Evolutionary conservation across 805 yeast species (phyloP), one percentile per base, ranked within the genome.

Genomic region (Ogataea polymorpha): DNA sequence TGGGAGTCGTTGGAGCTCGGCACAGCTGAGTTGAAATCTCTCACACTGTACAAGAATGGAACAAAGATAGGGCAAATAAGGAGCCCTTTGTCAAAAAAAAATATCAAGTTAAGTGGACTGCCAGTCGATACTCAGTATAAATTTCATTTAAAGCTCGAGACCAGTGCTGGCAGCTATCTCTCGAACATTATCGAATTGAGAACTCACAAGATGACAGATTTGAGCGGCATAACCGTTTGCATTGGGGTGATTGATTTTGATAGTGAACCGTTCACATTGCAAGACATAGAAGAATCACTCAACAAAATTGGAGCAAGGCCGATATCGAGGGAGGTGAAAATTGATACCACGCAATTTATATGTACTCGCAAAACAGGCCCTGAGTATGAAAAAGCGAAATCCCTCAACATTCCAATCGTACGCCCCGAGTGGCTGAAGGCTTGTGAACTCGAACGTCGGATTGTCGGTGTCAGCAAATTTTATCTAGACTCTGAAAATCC

Each of bases 361-460:
- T 75, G 85, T 47, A 82, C 95, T 12, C 72, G 76, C 15, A 80
- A 80, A 35, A 68, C 68, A 30, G 88, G 87, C n/a, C 64, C 69
- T 37, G 72, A 81, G 13, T 85, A 77, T 67, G 71, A 80, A 47
- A 82, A 79, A 58, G 99, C 98, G 1, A 72, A 75, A 46, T 89
- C 83, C 39, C 77, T 79, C 68, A 93, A 89, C 58, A 88, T 93
- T 41, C 99, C 99, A 2, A 77, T 93, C 28, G 90, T 93, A 20
- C 77, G 96, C 61, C 98, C 99, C 0, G 97, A 93, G 61, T 93
- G 98, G 98, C 69, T 93, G 42, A 83, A 85, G 62, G 96, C 97
- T 0, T 93, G 98, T 67, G 95, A 86, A 54, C 62, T 74, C 31
- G 97, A 90, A 57, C 78, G 93, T 53, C 69, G 96, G 56, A 81